Percentiles rank a stretch among this genome's conserved stretches.
Evolutionary conservation across 192 early-diverging fungal species (phyloP).

Genomic region (Linnemannia exigua): DNA sequence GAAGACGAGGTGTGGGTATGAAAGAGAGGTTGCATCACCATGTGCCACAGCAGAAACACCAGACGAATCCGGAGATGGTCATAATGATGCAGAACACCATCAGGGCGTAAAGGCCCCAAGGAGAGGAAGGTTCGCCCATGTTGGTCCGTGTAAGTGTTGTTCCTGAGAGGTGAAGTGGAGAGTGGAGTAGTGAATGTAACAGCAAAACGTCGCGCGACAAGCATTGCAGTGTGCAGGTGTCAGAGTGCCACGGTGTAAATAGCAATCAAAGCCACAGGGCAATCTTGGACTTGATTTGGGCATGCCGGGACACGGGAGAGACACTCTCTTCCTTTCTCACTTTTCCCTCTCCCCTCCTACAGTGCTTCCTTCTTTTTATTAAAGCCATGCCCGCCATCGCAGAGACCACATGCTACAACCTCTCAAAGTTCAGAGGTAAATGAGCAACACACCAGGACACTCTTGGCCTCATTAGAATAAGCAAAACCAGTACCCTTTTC

Average conservation of each 20-base stretch:
- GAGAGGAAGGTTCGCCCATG: constrained; percentile 28
- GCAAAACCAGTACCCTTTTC: neutral
- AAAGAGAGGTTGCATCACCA: constrained; percentile 11
- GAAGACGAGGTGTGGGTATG: neutral
- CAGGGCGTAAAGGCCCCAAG: constrained; percentile 46
- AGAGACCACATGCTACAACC: constrained; percentile 73
- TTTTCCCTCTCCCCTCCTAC: neutral
- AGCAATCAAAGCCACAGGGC: neutral
- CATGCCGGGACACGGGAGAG: neutral
- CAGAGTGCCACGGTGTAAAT: no score
- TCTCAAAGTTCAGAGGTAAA: constrained; percentile 75
- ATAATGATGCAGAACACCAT: constrained; percentile 39
- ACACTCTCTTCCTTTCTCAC: neutral
- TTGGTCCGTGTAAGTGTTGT: neutral
- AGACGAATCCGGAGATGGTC: constrained; percentile 40
- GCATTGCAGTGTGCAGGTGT: neutral
- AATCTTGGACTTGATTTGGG: neutral
- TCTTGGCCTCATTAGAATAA: neutral
- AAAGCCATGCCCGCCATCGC: constrained; percentile 58
- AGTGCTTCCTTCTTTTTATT: no score
- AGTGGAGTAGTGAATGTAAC: neutral
- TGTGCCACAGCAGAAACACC: constrained; percentile 58
- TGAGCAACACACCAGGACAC: no score
- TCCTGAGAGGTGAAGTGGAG: neutral
- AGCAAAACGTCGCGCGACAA: neutral